Percentiles rank a stretch among this genome's conserved stretches.
These are phyloP conservation scores for Ogataea hybrid DNA, from an alignment of 1,139 yeast genomes.

Conservation along the genomic window DNA sequence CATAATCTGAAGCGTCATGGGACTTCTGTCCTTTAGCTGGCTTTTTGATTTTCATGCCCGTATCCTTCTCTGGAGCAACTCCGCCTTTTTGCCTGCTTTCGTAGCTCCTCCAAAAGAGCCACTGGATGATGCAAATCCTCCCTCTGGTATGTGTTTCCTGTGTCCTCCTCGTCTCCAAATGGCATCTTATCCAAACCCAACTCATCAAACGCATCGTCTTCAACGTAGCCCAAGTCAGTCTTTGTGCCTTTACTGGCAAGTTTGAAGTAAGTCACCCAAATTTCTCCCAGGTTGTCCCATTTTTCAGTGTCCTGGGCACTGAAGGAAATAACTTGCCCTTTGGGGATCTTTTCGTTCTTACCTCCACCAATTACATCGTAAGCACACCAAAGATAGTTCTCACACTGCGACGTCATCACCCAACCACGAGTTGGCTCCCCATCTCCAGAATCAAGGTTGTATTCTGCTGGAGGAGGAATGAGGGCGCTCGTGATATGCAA, in stretches of 20 bases:
- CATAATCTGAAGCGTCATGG: conserved; percentile 4
- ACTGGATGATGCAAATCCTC: conserved; percentile 22
- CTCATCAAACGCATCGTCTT: conserved; percentile 31
- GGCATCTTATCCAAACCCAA: conserved; percentile 25
- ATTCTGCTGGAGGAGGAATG: conserved; percentile 57
- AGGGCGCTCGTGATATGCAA: conserved; percentile 48
- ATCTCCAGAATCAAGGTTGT: conserved; percentile 23
- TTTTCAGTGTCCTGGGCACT: conserved; percentile 19
- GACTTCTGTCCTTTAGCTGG: conserved; percentile 8
- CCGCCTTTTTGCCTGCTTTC: conserved; percentile 1
- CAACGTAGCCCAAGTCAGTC: conserved; percentile 28
- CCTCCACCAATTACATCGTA: conserved; percentile 49
- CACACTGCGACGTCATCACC: conserved; percentile 52
- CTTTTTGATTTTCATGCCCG: conserved; percentile 10
- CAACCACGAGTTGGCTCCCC: conserved; percentile 56
- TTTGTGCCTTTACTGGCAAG: conserved; percentile 21
- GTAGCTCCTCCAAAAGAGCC: conserved; percentile 12
- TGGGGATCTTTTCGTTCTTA: conserved; percentile 27
- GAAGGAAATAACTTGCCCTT: conserved; percentile 27
- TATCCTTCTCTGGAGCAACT: neutral
- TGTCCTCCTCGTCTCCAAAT: conserved; percentile 10
- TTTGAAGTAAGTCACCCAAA: conserved; percentile 32
- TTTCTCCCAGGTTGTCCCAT: conserved; percentile 30
- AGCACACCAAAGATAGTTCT: conserved; percentile 60
- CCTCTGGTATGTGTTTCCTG: conserved; percentile 10